Conservation (phyloP, 2,329 filamentous ascomycete species). For the Alternaria conjuncta region DNA sequence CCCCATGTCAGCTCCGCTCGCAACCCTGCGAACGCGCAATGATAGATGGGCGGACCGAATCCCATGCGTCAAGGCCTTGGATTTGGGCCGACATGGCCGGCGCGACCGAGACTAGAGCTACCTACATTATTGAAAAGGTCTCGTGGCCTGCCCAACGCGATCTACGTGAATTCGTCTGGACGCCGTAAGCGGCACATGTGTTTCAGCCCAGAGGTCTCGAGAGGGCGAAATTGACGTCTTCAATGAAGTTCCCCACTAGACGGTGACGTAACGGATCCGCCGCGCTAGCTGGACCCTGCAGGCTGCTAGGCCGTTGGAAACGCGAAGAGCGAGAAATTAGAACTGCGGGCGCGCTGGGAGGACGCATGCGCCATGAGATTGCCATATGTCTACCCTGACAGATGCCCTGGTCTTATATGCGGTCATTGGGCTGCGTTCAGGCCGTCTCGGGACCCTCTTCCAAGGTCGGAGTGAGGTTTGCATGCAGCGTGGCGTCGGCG, state of each 20-base stretch:
- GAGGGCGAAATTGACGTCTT: slow-evolving; percentile 18
- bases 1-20: not conserved
- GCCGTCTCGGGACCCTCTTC: slow-evolving; percentile 9
- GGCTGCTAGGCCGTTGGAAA: slow-evolving; percentile 13
- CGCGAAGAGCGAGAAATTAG: slow-evolving; percentile 7
- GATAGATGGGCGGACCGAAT: not conserved
- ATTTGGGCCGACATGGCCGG: not conserved
- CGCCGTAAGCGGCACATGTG: slow-evolving; percentile 27
- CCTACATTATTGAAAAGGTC: slow-evolving; percentile 19
- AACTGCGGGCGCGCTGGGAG: slow-evolving; percentile 2
- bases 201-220: slow-evolving; percentile 17
- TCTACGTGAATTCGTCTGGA: slow-evolving; percentile 13
- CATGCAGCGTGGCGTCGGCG: slow-evolving; percentile 22
- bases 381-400: not conserved
- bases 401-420: slow-evolving; percentile 3
- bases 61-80: not conserved
- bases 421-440: slow-evolving; percentile 6
- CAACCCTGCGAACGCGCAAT: not conserved
- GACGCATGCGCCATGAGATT: slow-evolving; percentile 7
- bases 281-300: slow-evolving; percentile 22
- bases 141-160: slow-evolving; percentile 21
- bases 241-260: slow-evolving; percentile 3
- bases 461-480: slow-evolving; percentile 13
- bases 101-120: not conserved
- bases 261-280: slow-evolving; percentile 29